Conservation (phyloP, 179 eudicot species). For the Beta lomatogona region DNA sequence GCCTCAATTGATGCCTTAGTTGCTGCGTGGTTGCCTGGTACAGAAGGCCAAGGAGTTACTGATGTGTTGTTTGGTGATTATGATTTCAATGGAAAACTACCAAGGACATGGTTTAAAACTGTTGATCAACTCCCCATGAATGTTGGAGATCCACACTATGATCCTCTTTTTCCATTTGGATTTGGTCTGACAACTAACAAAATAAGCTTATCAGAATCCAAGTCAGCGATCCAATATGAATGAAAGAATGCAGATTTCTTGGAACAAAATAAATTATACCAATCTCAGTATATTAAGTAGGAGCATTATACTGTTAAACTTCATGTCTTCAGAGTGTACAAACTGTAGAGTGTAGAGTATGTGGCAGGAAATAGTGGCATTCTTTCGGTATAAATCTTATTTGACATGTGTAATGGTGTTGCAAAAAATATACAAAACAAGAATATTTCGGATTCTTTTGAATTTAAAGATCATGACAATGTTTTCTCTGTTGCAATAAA, state of each 20-base stretch:
- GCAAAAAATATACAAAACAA: no score
- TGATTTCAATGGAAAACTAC: slow-evolving; percentile 65
- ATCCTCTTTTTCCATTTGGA: slow-evolving; percentile 78
- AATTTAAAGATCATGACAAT: no score
- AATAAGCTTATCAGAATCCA: neutral
- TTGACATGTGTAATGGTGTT: no score
- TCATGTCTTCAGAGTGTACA: neutral
- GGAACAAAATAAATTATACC: neutral
- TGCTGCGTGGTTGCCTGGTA: slow-evolving; percentile 91
- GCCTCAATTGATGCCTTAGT: slow-evolving; percentile 56
- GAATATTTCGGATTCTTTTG: no score
- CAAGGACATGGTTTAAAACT: slow-evolving; percentile 67
- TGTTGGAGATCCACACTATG: slow-evolving; percentile 60
- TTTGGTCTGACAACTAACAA: slow-evolving; percentile 57
- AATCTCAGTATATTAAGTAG: neutral
- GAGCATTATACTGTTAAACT: neutral
- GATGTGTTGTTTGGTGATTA: slow-evolving; percentile 74
- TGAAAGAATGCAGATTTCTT: neutral
- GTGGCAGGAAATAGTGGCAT: no score
- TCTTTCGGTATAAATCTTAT: no score
- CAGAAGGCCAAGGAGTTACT: slow-evolving; percentile 72
- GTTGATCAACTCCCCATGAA: slow-evolving; percentile 84
- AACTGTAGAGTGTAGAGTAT: no score
- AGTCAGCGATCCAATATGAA: slow-evolving; percentile 15
- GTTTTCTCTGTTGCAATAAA: no score